These are phyloP conservation scores for Pyrenophora tritici-repentis DNA, from an alignment of 2,329 filamentous ascomycete species.

Conservation along the genomic window DNA sequence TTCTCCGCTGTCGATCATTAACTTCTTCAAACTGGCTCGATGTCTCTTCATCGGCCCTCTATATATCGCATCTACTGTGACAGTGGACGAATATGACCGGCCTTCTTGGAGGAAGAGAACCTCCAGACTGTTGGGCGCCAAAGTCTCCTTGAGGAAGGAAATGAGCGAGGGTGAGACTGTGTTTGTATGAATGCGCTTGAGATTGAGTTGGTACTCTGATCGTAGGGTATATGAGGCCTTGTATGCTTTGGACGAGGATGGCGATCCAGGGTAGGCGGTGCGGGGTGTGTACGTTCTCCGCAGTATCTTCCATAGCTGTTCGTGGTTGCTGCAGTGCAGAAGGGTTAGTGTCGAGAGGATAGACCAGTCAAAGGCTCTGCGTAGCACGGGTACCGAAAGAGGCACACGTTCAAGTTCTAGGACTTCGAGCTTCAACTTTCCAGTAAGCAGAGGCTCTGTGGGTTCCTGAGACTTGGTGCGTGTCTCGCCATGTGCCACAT, in stretches of 20 bases:
- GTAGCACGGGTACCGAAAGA: conserved; percentile 72
- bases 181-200: conserved; percentile 79
- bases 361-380: conserved; percentile 75
- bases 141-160: conserved; percentile 74
- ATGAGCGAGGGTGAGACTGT: conserved; percentile 71
- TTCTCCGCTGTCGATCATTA: conserved; percentile 74
- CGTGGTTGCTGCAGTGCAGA: conserved; percentile 73
- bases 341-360: conserved; percentile 73
- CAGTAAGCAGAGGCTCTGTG: conserved; percentile 53
- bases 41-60: conserved; percentile 72
- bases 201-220: conserved; percentile 56
- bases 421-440: conserved; percentile 68
- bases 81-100: conserved; percentile 58
- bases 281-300: conserved; percentile 58
- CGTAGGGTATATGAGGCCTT: conserved; percentile 48
- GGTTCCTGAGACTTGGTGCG: conserved; percentile 4
- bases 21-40: conserved; percentile 69
- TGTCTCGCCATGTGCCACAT: conserved; percentile 1
- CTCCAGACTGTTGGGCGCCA: conserved; percentile 80
- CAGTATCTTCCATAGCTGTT: conserved; percentile 75
- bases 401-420: conserved; percentile 77
- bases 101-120: conserved; percentile 77
- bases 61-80: conserved; percentile 73
- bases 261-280: conserved; percentile 38
- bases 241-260: conserved; percentile 44